Evolutionary conservation across 805 yeast species (phyloP), one percentile per base, ranked within the genome.

Genomic region (Lipomyces starkeyi): DNA sequence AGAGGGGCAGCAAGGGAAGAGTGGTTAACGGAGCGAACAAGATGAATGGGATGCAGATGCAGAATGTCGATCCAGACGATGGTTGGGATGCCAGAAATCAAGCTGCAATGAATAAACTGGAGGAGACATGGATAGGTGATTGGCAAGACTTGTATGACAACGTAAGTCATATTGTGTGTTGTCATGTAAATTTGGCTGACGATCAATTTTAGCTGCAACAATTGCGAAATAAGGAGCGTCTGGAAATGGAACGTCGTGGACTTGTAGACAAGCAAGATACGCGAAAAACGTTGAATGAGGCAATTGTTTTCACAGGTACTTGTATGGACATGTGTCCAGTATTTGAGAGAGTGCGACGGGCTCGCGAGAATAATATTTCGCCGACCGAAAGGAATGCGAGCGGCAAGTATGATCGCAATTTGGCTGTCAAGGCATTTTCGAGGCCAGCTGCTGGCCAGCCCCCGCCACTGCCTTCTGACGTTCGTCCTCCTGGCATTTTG

Each of bases 391-490:
- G 83, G 71, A 92, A 89, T 68, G 85, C 88, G 0, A 82, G 86
- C 2, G 86, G 86, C 3, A 83, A 80, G 69, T 89, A 92, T 5
- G 83, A 91, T 0, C 77, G 85, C 35, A 75, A 75, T 0, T 80
- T 82, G 58, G 97, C 98, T 0, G 85, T 95, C 6, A 95, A 95
- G 78, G 96, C 97, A 1, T 95, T 95, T 76, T 90, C 97, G 27
- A 83, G 99, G 73, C 98, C 99, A 0, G 97, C 97, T 20, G 98
- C 98, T 0, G 99, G 98, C 6, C 97, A 95, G 73, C 97, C 97
- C 0, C 98, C 98, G 1, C 97, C 98, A 2, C 81, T 95, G 66
- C 99, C 99, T 0, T 92, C 98, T 0, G 99, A 95, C 77, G 99
- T 95, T 2, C 83, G 99, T 69, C 97, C 99, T 0, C 99, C 99